A percentile compares a stretch with the other conserved stretches of the same genome.
These are phyloP conservation scores for Kitagawia praeruptora DNA, from an alignment of 129 eudicot species.

Conservation along the genomic window DNA sequence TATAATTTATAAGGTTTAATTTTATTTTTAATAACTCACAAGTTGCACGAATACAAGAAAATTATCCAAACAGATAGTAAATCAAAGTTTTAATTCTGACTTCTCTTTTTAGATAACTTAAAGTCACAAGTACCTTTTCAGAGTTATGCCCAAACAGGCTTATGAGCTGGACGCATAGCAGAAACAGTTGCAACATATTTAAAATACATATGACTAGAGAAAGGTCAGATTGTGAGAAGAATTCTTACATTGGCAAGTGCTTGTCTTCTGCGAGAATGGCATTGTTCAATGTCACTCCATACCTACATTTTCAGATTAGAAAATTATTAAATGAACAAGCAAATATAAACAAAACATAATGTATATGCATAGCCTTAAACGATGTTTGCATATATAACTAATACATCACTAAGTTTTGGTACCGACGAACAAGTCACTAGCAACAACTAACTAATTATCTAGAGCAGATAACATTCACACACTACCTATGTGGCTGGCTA, in stretches of 20 bases:
- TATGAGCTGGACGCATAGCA: background rate
- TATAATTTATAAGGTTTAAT: too few relatives aligned
- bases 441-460: background rate
- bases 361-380: background rate
- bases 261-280: slow-evolving; percentile 99
- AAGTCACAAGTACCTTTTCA: too few relatives aligned
- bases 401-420: too few relatives aligned
- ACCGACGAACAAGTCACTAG: background rate
- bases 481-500: background rate
- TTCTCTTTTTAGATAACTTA: too few relatives aligned
- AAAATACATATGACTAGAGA: background rate
- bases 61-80: too few relatives aligned
- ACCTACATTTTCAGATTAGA: slow-evolving; percentile 23
- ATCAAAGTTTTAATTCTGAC: too few relatives aligned
- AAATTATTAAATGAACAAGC: background rate
- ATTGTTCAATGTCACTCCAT: slow-evolving; percentile 63
- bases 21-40: too few relatives aligned
- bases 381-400: background rate
- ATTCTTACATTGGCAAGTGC: slow-evolving; percentile 80
- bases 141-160: too few relatives aligned
- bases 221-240: background rate
- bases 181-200: slow-evolving; percentile 1
- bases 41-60: too few relatives aligned
- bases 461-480: background rate
- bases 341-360: background rate